Conservation (phyloP, 2,329 filamentous ascomycete genomes). For the Ophiostoma fasciatum region DNA sequence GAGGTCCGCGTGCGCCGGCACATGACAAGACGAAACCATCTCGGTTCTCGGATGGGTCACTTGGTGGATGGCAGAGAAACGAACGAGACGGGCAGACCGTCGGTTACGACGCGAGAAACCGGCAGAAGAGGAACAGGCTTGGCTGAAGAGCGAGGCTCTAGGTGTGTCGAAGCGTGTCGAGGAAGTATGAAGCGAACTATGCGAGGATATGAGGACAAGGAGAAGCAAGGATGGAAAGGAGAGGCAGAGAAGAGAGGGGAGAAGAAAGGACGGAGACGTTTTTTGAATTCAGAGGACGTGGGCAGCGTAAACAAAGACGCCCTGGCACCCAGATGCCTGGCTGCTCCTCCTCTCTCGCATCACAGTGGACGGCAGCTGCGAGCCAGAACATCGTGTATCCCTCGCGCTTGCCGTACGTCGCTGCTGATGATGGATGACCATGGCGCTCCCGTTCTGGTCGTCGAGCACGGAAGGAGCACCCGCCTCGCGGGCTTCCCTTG, state of each 20-base stretch:
- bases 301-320: background rate
- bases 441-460: too few relatives aligned
- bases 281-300: too few relatives aligned
- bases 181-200: background rate
- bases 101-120: background rate
- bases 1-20: background rate
- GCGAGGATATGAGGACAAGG: background rate
- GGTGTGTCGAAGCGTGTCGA: background rate
- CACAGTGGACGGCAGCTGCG: too few relatives aligned
- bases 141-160: background rate
- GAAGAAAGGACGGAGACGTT: background rate
- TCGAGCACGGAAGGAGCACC: too few relatives aligned
- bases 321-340: too few relatives aligned
- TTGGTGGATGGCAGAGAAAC: background rate
- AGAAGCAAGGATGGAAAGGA: background rate
- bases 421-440: too few relatives aligned
- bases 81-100: background rate
- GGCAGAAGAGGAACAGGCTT: background rate
- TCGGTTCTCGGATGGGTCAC: too few relatives aligned
- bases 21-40: background rate
- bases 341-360: too few relatives aligned
- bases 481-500: too few relatives aligned
- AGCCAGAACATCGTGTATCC: too few relatives aligned
- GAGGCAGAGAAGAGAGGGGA: background rate
- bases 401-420: too few relatives aligned